Evolutionary conservation across 805 yeast species (phyloP), one percentile per base, ranked within the genome.

Genomic region (Clavispora santaluciae): DNA sequence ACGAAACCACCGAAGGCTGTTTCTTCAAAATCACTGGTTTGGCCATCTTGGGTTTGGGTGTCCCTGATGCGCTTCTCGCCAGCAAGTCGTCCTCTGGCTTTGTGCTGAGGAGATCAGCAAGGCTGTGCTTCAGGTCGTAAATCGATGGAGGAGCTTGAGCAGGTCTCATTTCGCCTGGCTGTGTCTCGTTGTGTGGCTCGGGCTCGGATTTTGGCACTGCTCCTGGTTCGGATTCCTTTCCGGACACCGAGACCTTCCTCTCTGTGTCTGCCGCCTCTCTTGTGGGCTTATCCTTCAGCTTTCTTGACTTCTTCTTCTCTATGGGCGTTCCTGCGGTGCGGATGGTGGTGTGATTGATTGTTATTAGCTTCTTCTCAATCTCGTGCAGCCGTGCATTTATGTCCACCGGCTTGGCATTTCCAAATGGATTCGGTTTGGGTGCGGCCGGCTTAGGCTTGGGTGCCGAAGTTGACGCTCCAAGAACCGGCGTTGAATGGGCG

Each of bases 331-430:
- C 63, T 13, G 56, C 41, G 3, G 66, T 64, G 43, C 53, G 60
- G 5, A 63, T 48, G 3, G 66, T 63, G 9, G 70, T 64, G 33
- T 60, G 61, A 39, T 64, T 63, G 8, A 62, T 51, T 22, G 55
- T 51, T 4, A 59, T 52, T 33, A 63, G 43, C 44, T 61, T 55
- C 33, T 36, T 42, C 29, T 83, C 90, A 17, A 83, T 63, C 52
- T 84, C 91, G 35, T 71, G 63, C 49, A 77, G 79, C 49, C 76
- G 80, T 20, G 85, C 70, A 17, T 80, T 66, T 2, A 84, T 78
- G 59, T 87, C 95, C 5, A 87, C 91, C 1, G 95, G 95, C 61
- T 79, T 85, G 1, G 95, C 96, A 4, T 75, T 66, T 0, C 95
- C 95, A 66, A 88, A 87, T 5, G 95, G 93, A 56, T 79, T 85